These are phyloP conservation scores for Calocera cornea DNA, from an alignment of 768 basidiomycete species.

Conservation along the genomic window DNA sequence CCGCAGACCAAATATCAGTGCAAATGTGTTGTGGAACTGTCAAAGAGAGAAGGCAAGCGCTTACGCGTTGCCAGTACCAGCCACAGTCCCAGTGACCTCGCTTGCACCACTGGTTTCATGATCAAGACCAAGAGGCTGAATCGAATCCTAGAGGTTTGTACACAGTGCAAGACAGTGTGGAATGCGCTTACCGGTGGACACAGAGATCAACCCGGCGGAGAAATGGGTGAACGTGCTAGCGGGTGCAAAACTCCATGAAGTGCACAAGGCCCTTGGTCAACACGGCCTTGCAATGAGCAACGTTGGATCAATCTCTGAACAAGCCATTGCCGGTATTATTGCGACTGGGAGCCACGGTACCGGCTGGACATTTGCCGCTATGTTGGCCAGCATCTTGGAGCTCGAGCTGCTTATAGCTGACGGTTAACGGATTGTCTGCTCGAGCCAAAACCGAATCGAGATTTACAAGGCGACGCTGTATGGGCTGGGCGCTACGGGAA, in stretches of 20 bases:
- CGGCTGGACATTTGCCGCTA: slow-evolving; percentile 61
- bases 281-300: slow-evolving; percentile 75
- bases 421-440: slow-evolving; percentile 56
- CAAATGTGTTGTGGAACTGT: slow-evolving; percentile 63
- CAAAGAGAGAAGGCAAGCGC: slow-evolving; percentile 50
- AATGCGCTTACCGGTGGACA: too few species aligned
- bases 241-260: slow-evolving; percentile 60
- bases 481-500: slow-evolving; percentile 79
- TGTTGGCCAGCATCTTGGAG: slow-evolving; percentile 70
- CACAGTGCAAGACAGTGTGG: neutral
- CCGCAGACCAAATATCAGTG: slow-evolving; percentile 60
- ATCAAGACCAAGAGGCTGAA: slow-evolving; percentile 62
- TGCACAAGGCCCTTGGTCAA: slow-evolving; percentile 53
- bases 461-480: slow-evolving; percentile 84
- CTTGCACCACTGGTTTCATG: slow-evolving; percentile 80
- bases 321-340: slow-evolving; percentile 82
- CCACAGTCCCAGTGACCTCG: slow-evolving; percentile 86
- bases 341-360: slow-evolving; percentile 93
- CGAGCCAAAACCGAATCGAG: slow-evolving; percentile 46
- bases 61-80: slow-evolving; percentile 80
- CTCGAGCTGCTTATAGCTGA: slow-evolving; percentile 66
- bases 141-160: slow-evolving; percentile 58
- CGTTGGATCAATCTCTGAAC: slow-evolving; percentile 92
- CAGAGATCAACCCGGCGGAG: slow-evolving; percentile 62
- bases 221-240: slow-evolving; percentile 56